Percentiles rank a stretch among this genome's conserved stretches.
These are phyloP conservation scores for Grigorovia humatica DNA, from an alignment of 805 yeast species.

Conservation along the genomic window DNA sequence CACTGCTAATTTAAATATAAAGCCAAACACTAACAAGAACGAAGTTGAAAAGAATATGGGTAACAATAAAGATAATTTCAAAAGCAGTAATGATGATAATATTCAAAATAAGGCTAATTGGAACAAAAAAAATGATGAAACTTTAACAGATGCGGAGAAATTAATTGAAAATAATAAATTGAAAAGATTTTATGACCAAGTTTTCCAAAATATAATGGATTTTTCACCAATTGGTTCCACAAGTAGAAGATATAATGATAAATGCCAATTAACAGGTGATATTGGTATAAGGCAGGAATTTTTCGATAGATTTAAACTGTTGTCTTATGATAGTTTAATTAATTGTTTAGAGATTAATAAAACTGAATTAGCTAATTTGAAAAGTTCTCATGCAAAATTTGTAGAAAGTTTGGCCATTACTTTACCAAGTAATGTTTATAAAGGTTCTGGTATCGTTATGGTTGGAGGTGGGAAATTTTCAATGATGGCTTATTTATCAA, in stretches of 20 bases:
- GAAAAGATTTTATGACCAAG: constrained; percentile 18
- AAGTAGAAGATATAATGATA: constrained; percentile 9
- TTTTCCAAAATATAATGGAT: constrained; percentile 15
- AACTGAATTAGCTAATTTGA: constrained; percentile 10
- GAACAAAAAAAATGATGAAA: neutral
- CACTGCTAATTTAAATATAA: too few relatives aligned
- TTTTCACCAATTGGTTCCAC: constrained; percentile 20
- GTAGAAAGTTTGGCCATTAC: constrained; percentile 9
- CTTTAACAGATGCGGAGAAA: neutral
- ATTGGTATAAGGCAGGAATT: constrained; percentile 17
- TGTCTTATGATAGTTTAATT: constrained; percentile 14
- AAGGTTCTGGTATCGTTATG: constrained; percentile 36
- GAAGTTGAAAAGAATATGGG: too few relatives aligned
- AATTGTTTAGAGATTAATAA: constrained; percentile 19
- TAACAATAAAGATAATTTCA: too few relatives aligned
- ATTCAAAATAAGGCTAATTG: neutral
- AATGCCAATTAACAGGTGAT: constrained; percentile 16
- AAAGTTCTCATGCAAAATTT: constrained; percentile 12
- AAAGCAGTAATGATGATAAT: neutral
- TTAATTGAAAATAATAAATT: neutral
- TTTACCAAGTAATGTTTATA: constrained; percentile 29
- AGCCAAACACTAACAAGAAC: too few relatives aligned
- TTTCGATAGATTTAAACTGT: constrained; percentile 11
- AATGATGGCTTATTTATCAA: constrained; percentile 57
- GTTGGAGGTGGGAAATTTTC: constrained; percentile 78